Evolutionary conservation across 441 rosid genomes (phyloP).

Genomic region (Gossypium schwendimanii): DNA sequence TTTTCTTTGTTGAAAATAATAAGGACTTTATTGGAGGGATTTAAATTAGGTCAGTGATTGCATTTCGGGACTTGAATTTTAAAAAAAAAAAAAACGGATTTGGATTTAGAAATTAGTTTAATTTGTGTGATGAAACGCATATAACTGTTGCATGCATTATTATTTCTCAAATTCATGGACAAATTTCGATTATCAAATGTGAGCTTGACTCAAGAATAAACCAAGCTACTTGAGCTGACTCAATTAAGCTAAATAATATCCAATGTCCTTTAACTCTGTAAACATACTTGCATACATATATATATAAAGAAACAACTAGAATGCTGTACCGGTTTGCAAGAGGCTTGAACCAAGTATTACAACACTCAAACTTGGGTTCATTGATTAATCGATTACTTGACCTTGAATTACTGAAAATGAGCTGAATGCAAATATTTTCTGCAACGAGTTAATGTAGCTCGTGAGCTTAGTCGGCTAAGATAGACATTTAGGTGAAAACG

Average conservation of each 20-base stretch:
- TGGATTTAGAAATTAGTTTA: not conserved
- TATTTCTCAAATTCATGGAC: not conserved
- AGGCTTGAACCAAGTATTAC: not conserved
- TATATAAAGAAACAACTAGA: not conserved
- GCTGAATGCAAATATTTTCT: not conserved
- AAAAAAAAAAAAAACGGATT: not conserved
- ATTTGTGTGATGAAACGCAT: not conserved
- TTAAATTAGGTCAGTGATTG: not conserved
- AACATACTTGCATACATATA: not conserved
- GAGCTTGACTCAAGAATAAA: not conserved
- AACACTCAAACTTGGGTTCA: not conserved
- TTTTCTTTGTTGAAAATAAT: not conserved
- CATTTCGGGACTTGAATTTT: not conserved
- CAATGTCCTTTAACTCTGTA: not conserved
- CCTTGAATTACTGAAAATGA: not conserved
- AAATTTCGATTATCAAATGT: not conserved
- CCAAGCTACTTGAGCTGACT: not conserved
- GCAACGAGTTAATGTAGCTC: not conserved
- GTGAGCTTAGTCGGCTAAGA: not conserved
- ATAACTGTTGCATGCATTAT: not conserved
- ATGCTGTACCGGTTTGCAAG: not conserved
- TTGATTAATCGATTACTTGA: not conserved
- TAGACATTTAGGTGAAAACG: not conserved
- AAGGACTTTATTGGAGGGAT: not conserved
- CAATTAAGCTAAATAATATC: not conserved